Percentiles rank a stretch among this genome's conserved stretches.
phyloP scores from a whole-genome alignment of 2,329 filamentous ascomycete species.

The Epichloe typhina region DNA sequence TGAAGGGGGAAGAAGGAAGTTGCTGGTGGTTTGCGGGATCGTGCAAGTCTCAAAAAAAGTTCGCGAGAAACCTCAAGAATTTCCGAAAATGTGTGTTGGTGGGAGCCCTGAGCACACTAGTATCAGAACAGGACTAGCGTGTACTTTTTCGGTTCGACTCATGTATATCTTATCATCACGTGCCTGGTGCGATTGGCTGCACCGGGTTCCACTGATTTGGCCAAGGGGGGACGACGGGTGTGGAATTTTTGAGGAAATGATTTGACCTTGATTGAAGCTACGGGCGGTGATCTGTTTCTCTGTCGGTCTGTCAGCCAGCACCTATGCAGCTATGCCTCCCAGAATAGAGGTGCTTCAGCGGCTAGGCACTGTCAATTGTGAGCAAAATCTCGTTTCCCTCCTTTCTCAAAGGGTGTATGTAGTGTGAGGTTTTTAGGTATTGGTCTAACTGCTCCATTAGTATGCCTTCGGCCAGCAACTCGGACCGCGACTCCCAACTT shows the following conservation, averaged over 20 bases:
- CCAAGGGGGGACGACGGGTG: background rate
- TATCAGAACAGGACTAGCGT: slow-evolving; percentile 11
- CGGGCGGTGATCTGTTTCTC: background rate
- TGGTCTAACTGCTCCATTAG: slow-evolving; percentile 21
- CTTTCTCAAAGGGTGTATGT: too few relatives aligned
- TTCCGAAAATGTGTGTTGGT: slow-evolving; percentile 26
- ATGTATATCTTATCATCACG: slow-evolving; percentile 14
- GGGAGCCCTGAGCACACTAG: slow-evolving; percentile 23
- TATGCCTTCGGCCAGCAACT: slow-evolving; percentile 45
- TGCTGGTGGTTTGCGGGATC: slow-evolving; percentile 11
- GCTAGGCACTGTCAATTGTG: slow-evolving; percentile 48
- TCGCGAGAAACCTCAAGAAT: slow-evolving; percentile 25
- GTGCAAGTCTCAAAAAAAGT: slow-evolving; percentile 26
- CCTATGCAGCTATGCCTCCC: slow-evolving; percentile 45
- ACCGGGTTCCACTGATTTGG: slow-evolving; percentile 2
- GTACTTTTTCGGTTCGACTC: background rate
- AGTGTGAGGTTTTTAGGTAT: too few relatives aligned
- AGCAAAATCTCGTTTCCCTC: slow-evolving; percentile 14
- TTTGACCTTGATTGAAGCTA: background rate
- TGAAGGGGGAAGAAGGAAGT: slow-evolving; percentile 17
- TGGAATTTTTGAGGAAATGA: slow-evolving; percentile 22
- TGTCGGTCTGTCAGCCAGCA: background rate
- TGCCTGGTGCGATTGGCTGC: slow-evolving; percentile 15
- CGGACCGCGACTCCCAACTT: slow-evolving; percentile 33
- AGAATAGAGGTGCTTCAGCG: slow-evolving; percentile 49